Percentiles rank a stretch among this genome's conserved stretches.
phyloP scores from a whole-genome alignment of 2,329 filamentous ascomycete species.

The Rutstroemia sydowiana region DNA sequence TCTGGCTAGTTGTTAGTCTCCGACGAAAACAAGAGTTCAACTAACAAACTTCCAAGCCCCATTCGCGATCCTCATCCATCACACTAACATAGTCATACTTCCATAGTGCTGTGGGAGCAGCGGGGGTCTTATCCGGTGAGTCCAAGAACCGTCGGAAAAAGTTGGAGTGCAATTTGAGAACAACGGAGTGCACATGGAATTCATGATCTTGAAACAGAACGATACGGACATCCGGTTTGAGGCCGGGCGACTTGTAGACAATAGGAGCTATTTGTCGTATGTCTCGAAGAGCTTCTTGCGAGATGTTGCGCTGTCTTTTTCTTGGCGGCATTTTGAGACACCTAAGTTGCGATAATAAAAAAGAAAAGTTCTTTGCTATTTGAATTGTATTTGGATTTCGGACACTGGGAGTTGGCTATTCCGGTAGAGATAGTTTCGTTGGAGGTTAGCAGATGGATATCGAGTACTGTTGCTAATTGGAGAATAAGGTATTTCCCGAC shows the following conservation, averaged over 20 bases:
- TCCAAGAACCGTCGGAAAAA: slow-evolving; percentile 12
- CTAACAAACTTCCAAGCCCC: slow-evolving; percentile 9
- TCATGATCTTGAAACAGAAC: neutral
- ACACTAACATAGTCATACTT: slow-evolving; percentile 16
- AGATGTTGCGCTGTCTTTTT: neutral
- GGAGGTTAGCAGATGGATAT: no score
- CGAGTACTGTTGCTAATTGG: no score
- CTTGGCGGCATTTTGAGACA: no score
- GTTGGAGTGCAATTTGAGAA: slow-evolving; percentile 10
- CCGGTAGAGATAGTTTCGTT: no score
- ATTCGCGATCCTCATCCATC: slow-evolving; percentile 12
- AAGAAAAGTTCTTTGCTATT: no score
- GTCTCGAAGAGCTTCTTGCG: neutral
- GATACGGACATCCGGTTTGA: slow-evolving; percentile 1
- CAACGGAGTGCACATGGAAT: slow-evolving; percentile 13
- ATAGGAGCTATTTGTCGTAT: neutral
- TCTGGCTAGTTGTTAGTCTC: neutral
- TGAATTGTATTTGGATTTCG: no score
- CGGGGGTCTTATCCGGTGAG: neutral
- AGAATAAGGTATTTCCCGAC: no score
- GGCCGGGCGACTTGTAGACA: neutral
- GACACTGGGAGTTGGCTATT: no score
- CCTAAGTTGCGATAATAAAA: no score
- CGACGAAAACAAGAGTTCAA: neutral
- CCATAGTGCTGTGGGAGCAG: slow-evolving; percentile 2